Percentiles rank a stretch among this genome's conserved stretches.
phyloP scores from a whole-genome alignment of 2,329 filamentous ascomycete species.

The Fusarium succisae region DNA sequence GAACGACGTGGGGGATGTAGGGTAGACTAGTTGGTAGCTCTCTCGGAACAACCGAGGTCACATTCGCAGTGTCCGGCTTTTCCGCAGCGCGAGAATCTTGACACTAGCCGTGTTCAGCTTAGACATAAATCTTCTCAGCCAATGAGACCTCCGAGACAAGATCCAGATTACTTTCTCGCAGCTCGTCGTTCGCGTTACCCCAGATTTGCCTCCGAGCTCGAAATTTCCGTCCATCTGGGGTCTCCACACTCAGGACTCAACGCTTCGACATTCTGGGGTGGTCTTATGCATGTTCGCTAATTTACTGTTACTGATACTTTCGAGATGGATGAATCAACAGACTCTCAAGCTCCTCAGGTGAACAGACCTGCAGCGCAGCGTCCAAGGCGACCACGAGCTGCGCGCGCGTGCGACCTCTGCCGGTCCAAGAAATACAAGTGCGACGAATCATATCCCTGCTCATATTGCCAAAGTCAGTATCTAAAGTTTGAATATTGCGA shows the following conservation, averaged over 20 bases:
- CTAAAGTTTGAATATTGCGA: not conserved
- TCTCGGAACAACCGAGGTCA: not conserved
- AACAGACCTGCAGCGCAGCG: not conserved
- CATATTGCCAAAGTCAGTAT: not conserved
- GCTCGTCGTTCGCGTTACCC: not conserved
- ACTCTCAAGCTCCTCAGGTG: accelerated
- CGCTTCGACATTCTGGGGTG: not conserved
- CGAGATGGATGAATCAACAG: not conserved
- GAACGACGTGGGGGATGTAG: not conserved
- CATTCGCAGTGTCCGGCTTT: not conserved
- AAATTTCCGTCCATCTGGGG: not conserved
- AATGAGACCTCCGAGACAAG: not conserved
- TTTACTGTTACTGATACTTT: not conserved
- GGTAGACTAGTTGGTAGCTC: not conserved
- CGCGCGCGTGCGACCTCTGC: not conserved
- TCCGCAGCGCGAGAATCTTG: accelerated
- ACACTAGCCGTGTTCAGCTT: not conserved
- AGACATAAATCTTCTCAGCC: accelerated
- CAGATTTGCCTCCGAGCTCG: not conserved
- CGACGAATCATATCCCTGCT: not conserved
- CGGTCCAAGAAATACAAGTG: not conserved
- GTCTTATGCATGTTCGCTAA: not conserved
- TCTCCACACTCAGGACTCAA: not conserved
- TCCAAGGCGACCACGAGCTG: not conserved
- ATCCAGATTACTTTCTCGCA: not conserved